Evolutionary conservation across 331 rosid species (phyloP), one percentile per base, ranked within the genome.

Genomic region (Stylosanthes scabra): DNA sequence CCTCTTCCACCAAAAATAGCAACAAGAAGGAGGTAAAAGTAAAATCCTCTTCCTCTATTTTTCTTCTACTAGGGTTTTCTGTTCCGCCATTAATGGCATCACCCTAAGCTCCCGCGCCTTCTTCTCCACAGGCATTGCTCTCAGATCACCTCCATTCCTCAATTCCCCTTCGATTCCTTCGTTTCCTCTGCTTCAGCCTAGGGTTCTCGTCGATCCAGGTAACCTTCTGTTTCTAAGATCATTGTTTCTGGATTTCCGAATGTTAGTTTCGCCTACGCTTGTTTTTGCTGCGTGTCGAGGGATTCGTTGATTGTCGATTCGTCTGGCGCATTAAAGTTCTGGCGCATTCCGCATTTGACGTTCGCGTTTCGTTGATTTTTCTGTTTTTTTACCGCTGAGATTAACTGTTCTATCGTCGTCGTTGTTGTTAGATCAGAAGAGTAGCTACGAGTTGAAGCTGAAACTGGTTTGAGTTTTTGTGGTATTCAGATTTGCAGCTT

Each of bases 81-180:
- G 66, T 81, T 77, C 68, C 82, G 42, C 83, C 89, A 80, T 88
- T 83, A 47, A 60, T 44, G 7, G 59, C 57, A 68, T 76, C 66
- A n/a, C 42, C 47, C 46, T 5, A 8, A 39, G 1, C 61, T 72
- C 57, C 29, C 11, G 0, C 68, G 2, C 41, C 1, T 25, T 55
- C 66, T 44, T 39, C 60, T 70, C 56, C n/a, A n/a, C 76, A 9
- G 50, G 62, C 87, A 77, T 72, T 70, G 61, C 71, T 52, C 73
- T 34, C 65, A 61, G 34, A 65, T 85, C 79, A n/a, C 12, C 72
- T 37, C 61, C 29, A 16, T 71, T 63, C 63, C 13, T 2, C 68
- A 40, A 51, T 58, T 78, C 13, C 0, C 54, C 57, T 63, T 74
- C 54, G 20, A 64, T 65, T 78, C 82, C 59, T 42, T 25, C 3